phyloP scores from a whole-genome alignment of 2,329 filamentous ascomycete genomes.

The Ascocoryne sarcoides region DNA sequence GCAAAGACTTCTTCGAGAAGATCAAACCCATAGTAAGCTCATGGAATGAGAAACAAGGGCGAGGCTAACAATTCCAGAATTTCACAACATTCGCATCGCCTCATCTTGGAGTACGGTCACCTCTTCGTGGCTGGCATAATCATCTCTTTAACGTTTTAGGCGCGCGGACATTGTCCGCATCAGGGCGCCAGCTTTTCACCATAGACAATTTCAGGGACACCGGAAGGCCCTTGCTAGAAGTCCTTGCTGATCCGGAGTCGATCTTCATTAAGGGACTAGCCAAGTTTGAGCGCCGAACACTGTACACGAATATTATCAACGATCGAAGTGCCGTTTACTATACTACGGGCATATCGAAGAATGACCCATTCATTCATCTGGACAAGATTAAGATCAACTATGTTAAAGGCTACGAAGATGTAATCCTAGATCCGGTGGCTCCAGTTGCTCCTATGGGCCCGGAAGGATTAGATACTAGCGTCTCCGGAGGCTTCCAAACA shows the following conservation, averaged over 20 bases:
- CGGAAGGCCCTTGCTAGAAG: conserved; percentile 66
- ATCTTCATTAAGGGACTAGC: conserved; percentile 77
- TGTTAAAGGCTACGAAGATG: conserved; percentile 61
- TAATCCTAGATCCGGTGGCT: conserved; percentile 61
- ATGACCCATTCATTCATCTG: conserved; percentile 66
- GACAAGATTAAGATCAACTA: conserved; percentile 64
- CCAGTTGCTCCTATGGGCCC: conserved; percentile 45
- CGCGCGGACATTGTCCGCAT: conserved; percentile 69
- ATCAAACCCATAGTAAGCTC: conserved; percentile 78
- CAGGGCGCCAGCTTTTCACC: conserved; percentile 78
- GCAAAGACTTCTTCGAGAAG: conserved; percentile 69
- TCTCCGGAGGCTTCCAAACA: conserved; percentile 26
- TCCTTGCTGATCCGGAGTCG: conserved; percentile 74
- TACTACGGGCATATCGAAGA: conserved; percentile 69
- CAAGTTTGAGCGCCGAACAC: conserved; percentile 63
- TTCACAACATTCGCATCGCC: conserved; percentile 89
- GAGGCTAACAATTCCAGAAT: conserved; percentile 43
- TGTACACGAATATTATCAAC: conserved; percentile 84
- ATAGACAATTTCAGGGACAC: conserved; percentile 82
- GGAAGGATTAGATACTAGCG: conserved; percentile 18
- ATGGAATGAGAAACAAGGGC: conserved; percentile 35
- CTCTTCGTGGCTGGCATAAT: conserved; percentile 56
- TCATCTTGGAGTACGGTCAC: conserved; percentile 67
- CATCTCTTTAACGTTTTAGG: conserved; percentile 77
- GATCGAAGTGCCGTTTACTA: conserved; percentile 77